Conservation (phyloP, 306 rosid species). For the Cicer yamashitae region DNA sequence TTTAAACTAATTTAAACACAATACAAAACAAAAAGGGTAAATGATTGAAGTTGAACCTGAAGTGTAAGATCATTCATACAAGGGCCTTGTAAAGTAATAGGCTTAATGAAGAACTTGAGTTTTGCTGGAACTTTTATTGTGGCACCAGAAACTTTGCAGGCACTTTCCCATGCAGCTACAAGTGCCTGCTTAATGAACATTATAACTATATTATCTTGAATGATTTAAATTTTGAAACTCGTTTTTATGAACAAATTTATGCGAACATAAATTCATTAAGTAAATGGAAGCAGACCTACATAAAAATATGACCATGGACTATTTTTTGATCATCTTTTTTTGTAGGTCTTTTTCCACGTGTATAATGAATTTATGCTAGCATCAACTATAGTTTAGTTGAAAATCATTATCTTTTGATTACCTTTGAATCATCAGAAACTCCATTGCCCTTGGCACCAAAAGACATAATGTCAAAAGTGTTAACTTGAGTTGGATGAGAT, state of each 20-base stretch:
- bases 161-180: slow-evolving; percentile 79
- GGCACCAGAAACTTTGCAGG: slow-evolving; percentile 74
- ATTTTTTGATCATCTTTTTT: too few species aligned
- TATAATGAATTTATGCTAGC: too few species aligned
- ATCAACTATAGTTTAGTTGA: too few species aligned
- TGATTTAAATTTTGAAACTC: neutral
- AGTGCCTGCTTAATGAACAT: slow-evolving; percentile 65
- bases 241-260: neutral
- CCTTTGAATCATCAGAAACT: slow-evolving; percentile 82
- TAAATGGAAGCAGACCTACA: too few species aligned
- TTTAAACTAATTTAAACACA: neutral
- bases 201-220: slow-evolving; percentile 9
- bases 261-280: too few species aligned
- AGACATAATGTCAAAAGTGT: slow-evolving; percentile 59
- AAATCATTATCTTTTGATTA: slow-evolving; percentile 32
- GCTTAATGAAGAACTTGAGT: slow-evolving; percentile 64
- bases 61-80: slow-evolving; percentile 80
- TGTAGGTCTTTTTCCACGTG: too few species aligned
- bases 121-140: slow-evolving; percentile 69
- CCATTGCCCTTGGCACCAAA: slow-evolving; percentile 90
- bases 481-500: slow-evolving; percentile 46
- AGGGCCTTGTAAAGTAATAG: slow-evolving; percentile 84
- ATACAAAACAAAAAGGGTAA: neutral
- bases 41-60: slow-evolving; percentile 62
- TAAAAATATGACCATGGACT: too few species aligned